Percentiles rank a stretch among this genome's conserved stretches.
phyloP scores from a whole-genome alignment of 345 rosid species.

The Eucalyptus rudis region DNA sequence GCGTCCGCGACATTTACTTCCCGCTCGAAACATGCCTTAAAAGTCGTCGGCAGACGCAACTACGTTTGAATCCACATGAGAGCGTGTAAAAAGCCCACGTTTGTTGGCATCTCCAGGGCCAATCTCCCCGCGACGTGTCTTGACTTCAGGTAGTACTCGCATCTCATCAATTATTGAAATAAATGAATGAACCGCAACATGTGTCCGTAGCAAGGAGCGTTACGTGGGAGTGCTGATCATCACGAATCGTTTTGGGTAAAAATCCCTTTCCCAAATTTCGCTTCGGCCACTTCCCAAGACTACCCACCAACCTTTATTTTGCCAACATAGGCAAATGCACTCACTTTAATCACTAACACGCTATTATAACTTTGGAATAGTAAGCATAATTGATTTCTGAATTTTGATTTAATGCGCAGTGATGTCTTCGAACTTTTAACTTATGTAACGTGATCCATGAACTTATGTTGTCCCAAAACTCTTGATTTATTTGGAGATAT shows the following conservation, averaged over 20 bases:
- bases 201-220: not conserved
- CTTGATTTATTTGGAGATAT: not conserved
- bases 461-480: not conserved
- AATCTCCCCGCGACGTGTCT: not conserved
- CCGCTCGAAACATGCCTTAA: not conserved
- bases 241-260: not conserved
- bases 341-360: not conserved
- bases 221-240: not conserved
- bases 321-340: not conserved
- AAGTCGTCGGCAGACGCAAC: not conserved
- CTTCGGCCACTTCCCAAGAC: not conserved
- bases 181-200: not conserved
- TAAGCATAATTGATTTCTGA: not conserved
- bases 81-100: not conserved
- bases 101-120: not conserved
- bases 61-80: not conserved
- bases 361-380: not conserved
- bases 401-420: not conserved
- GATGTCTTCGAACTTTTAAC: fast-evolving
- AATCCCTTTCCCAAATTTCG: not conserved
- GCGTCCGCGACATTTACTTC: not conserved
- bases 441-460: not conserved
- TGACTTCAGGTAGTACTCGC: not conserved
- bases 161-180: not conserved
- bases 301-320: not conserved